These are phyloP conservation scores for Clitoria ternatea DNA, from an alignment of 306 rosid genomes.

Conservation along the genomic window DNA sequence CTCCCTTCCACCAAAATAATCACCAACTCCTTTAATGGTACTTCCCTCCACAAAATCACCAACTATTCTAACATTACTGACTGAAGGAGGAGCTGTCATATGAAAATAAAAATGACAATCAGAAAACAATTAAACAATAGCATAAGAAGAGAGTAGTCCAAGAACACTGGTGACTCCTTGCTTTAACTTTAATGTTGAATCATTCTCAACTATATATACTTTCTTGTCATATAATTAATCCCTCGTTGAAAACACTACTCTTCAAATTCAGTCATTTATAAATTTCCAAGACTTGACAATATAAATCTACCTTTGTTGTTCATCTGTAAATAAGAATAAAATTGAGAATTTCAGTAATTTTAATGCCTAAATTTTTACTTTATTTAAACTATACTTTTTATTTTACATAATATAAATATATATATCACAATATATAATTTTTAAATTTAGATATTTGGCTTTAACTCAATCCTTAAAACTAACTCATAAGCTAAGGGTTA, in stretches of 20 bases:
- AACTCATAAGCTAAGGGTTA: too few species aligned
- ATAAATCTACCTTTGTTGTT: too few species aligned
- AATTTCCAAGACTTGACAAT: neutral
- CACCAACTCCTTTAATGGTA: slow-evolving; percentile 80
- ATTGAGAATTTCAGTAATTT: too few species aligned
- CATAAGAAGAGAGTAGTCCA: neutral
- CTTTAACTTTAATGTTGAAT: neutral
- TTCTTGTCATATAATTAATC: neutral
- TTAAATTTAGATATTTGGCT: too few species aligned
- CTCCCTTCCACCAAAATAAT: slow-evolving; percentile 97
- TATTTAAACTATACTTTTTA: too few species aligned
- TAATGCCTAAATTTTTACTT: too few species aligned
- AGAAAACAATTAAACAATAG: slow-evolving; percentile 16
- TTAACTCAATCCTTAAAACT: too few species aligned
- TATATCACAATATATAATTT: too few species aligned
- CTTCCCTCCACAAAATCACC: slow-evolving; percentile 86
- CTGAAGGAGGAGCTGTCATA: slow-evolving; percentile 85
- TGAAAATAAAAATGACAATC: slow-evolving; percentile 9
- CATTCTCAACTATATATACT: neutral
- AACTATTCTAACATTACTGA: slow-evolving; percentile 64
- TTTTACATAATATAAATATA: too few species aligned
- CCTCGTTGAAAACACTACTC: neutral
- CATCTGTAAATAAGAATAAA: too few species aligned
- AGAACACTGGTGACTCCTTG: neutral
- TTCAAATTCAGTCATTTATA: neutral